phyloP scores from a whole-genome alignment of 768 basidiomycete species.

The Jaapia argillacea region DNA sequence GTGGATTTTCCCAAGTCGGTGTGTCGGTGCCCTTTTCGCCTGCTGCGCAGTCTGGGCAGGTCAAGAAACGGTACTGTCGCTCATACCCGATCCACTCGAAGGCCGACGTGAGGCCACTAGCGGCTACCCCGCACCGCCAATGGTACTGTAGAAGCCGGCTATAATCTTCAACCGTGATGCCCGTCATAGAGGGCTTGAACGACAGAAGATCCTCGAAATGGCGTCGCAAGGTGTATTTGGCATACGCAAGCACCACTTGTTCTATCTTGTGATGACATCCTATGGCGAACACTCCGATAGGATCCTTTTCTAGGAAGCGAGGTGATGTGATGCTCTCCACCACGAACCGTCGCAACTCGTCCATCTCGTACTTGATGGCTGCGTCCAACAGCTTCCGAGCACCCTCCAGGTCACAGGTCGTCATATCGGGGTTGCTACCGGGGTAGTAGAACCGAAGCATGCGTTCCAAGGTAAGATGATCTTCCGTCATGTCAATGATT shows the following conservation, averaged over 20 bases:
- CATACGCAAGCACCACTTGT: background rate
- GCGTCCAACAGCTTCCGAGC: background rate
- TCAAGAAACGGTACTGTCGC: too few relatives aligned
- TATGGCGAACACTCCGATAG: background rate
- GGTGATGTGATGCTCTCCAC: background rate
- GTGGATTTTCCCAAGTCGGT: too few relatives aligned
- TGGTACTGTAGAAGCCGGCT: too few relatives aligned
- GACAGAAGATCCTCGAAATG: background rate
- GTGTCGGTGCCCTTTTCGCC: too few relatives aligned
- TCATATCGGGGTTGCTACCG: background rate
- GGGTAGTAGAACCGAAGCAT: background rate
- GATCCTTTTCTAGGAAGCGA: background rate
- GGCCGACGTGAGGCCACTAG: too few relatives aligned
- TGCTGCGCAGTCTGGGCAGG: too few relatives aligned
- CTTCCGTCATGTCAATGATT: background rate
- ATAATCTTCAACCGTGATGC: too few relatives aligned
- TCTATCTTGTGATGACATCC: background rate
- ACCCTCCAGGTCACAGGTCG: background rate
- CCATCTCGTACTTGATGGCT: background rate
- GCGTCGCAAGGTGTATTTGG: background rate
- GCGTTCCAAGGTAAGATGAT: background rate
- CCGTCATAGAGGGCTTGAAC: too few relatives aligned
- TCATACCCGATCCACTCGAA: too few relatives aligned
- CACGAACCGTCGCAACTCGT: too few relatives aligned
- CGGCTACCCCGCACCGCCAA: too few relatives aligned